Percentiles rank a stretch among this genome's conserved stretches.
phyloP scores from a whole-genome alignment of 192 early-diverging fungal genomes.

The Gonapodya sp. region DNA sequence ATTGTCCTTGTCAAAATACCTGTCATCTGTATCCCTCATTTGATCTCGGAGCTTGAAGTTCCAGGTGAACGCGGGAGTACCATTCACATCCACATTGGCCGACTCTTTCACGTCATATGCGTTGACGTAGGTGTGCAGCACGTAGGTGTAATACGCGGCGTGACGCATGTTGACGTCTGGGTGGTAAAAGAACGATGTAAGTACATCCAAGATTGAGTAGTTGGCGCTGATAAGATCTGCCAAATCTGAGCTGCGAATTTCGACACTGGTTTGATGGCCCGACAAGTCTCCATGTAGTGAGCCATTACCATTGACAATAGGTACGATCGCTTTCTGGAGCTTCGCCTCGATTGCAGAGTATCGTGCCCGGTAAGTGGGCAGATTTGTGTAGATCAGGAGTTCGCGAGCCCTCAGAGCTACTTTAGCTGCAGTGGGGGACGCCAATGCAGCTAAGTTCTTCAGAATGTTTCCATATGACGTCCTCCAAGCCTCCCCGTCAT shows the following conservation, averaged over 20 bases:
- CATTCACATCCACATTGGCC: neutral
- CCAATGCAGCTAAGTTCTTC: slow-evolving; percentile 67
- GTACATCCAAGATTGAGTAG: slow-evolving; percentile 90
- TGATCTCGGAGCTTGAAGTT: slow-evolving; percentile 14
- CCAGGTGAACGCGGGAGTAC: slow-evolving; percentile 53
- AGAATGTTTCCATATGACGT: slow-evolving; percentile 70
- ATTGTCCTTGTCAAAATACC: neutral
- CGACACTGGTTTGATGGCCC: neutral
- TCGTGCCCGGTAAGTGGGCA: slow-evolving; percentile 87
- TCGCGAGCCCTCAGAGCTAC: slow-evolving; percentile 92
- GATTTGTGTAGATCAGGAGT: slow-evolving; percentile 82
- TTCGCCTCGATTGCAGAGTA: slow-evolving; percentile 73
- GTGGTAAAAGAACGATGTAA: slow-evolving; percentile 91
- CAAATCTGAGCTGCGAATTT: slow-evolving; percentile 27
- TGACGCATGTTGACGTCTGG: slow-evolving; percentile 43
- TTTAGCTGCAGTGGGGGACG: slow-evolving; percentile 66
- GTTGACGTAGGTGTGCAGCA: slow-evolving; percentile 86
- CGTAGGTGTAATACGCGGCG: slow-evolving; percentile 91
- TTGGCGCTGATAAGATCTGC: slow-evolving; percentile 72
- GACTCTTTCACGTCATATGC: slow-evolving; percentile 68
- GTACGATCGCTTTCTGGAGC: slow-evolving; percentile 38
- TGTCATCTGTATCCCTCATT: neutral
- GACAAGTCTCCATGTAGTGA: neutral
- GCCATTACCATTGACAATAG: neutral
- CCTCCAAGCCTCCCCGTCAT: slow-evolving; percentile 23